phyloP scores from a whole-genome alignment of 441 rosid genomes.

The Hypseocharis bilobata region DNA sequence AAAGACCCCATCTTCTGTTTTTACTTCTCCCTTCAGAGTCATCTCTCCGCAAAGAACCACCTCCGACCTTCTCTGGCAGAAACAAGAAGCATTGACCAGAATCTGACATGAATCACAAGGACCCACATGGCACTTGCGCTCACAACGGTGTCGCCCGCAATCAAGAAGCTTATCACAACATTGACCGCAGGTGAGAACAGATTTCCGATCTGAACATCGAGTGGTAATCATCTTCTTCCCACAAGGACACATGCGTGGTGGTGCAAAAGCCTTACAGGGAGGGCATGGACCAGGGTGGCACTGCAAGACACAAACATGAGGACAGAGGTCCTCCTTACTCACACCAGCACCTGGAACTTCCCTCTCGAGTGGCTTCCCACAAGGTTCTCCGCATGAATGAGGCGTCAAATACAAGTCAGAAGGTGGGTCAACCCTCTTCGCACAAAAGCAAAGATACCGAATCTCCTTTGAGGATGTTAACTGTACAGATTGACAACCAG shows the following conservation, averaged over 20 bases:
- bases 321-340: constrained; percentile 59
- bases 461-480: constrained; percentile 67
- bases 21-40: constrained; percentile 69
- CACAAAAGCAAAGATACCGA: constrained; percentile 72
- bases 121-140: constrained; percentile 67
- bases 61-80: constrained; percentile 72
- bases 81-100: constrained; percentile 61
- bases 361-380: constrained; percentile 87
- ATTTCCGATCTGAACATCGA: constrained; percentile 78
- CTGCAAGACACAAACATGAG: constrained; percentile 88
- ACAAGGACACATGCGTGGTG: constrained; percentile 76
- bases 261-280: constrained; percentile 93
- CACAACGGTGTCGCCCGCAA: constrained; percentile 72
- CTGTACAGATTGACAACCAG: constrained; percentile 91
- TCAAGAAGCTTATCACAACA: constrained; percentile 68
- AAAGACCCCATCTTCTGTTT: constrained; percentile 64
- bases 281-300: constrained; percentile 99
- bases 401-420: constrained; percentile 93
- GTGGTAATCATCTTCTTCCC: constrained; percentile 72
- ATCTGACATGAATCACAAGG: constrained; percentile 74
- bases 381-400: constrained; percentile 94
- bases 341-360: constrained; percentile 30
- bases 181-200: constrained; percentile 72
- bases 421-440: constrained; percentile 78
- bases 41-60: constrained; percentile 71